Conservation (phyloP, 441 rosid species). For the Jatropha podagrica region DNA sequence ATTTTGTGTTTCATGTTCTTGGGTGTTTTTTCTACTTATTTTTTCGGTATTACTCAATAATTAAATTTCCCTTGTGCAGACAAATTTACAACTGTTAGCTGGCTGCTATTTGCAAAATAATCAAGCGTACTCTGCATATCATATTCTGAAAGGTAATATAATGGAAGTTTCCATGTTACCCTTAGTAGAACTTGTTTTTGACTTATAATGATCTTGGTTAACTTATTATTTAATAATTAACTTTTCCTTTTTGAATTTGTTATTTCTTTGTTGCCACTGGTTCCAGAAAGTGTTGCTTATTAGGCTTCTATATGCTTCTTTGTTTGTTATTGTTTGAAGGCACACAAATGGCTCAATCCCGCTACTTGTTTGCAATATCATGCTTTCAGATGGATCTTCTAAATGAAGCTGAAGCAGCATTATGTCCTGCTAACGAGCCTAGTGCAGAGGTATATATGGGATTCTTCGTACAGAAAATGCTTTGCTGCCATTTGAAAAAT, state of each 20-base stretch:
- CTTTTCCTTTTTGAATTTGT: neutral
- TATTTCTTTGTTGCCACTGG: neutral
- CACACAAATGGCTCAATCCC: slow-evolving; percentile 87
- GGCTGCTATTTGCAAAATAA: slow-evolving; percentile 85
- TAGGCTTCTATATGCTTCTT: slow-evolving; percentile 23
- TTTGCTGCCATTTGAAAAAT: neutral
- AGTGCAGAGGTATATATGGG: slow-evolving; percentile 61
- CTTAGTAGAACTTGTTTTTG: slow-evolving; percentile 5
- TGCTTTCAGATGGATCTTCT: slow-evolving; percentile 98
- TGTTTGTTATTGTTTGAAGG: slow-evolving; percentile 52
- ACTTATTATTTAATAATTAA: neutral
- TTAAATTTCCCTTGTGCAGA: slow-evolving; percentile 43
- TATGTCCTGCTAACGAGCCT: slow-evolving; percentile 80
- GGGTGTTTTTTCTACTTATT: slow-evolving; percentile 3
- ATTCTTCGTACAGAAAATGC: neutral
- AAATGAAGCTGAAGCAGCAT: slow-evolving; percentile 87
- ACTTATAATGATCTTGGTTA: slow-evolving; percentile 2
- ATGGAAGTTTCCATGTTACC: slow-evolving; percentile 12
- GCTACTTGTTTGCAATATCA: slow-evolving; percentile 94
- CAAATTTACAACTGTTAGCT: slow-evolving; percentile 82
- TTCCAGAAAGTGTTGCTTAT: slow-evolving; percentile 33
- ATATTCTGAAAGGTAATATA: slow-evolving; percentile 73
- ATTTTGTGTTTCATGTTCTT: neutral
- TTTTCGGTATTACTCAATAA: neutral
- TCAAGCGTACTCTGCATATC: slow-evolving; percentile 90